A percentile compares a stretch with the other conserved stretches of the same genome.
phyloP scores from a whole-genome alignment of 768 basidiomycete species.

The Tricholoma saponaceum region DNA sequence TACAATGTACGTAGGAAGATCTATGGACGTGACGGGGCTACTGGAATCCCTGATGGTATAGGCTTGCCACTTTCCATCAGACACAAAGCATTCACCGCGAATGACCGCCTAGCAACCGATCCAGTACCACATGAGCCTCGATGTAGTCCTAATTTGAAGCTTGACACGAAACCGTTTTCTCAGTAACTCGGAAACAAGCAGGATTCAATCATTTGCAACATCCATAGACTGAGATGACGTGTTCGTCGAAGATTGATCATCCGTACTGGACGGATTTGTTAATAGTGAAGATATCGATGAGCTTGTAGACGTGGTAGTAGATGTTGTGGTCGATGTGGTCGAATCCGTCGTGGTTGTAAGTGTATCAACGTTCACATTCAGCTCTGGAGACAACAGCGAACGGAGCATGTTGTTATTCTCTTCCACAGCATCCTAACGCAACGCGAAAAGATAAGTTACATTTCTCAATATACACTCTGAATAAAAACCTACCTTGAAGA shows the following conservation, averaged over 20 bases:
- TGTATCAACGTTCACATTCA: not conserved
- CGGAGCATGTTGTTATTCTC: constrained; percentile 1
- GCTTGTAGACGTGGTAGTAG: not conserved
- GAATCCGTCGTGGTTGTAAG: not conserved
- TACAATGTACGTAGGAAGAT: not conserved
- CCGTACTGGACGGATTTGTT: not conserved
- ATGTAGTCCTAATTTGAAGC: not conserved
- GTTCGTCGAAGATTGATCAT: not conserved
- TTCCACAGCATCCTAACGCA: not conserved
- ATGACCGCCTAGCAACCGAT: not conserved
- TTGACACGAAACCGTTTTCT: not conserved
- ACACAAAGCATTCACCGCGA: not conserved
- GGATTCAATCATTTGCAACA: not conserved
- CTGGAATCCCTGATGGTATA: not conserved
- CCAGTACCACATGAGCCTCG: not conserved
- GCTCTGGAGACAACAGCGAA: not conserved
- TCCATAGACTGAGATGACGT: not conserved
- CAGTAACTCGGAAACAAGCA: not conserved
- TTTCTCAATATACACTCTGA: not conserved
- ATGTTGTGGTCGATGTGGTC: not conserved
- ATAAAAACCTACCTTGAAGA: not conserved
- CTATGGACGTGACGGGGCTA: not conserved
- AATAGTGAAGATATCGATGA: constrained; percentile 2
- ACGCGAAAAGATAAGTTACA: not conserved
- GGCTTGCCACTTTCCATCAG: not conserved